Conservation (phyloP, 768 basidiomycete genomes). For the Collybia nuda region DNA sequence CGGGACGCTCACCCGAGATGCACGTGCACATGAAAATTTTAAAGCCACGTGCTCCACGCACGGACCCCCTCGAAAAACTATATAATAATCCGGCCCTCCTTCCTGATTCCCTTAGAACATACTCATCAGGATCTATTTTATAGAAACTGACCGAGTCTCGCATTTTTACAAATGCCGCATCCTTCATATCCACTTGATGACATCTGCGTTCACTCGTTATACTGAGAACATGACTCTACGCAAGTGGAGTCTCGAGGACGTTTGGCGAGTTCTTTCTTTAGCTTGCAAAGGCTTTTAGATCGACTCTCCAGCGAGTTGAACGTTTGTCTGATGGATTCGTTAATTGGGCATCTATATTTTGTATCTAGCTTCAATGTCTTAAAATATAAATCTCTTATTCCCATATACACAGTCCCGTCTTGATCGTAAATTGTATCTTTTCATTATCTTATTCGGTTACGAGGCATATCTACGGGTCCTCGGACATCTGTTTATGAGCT, state of each 20-base stretch:
- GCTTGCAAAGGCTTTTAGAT: constrained; percentile 8
- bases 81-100: constrained; percentile 8
- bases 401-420: too few species aligned
- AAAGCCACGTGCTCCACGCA: constrained; percentile 7
- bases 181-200: constrained; percentile 27
- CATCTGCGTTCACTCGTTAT: constrained; percentile 21
- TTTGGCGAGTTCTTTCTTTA: constrained; percentile 14
- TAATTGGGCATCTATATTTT: too few species aligned
- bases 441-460: too few species aligned
- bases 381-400: too few species aligned
- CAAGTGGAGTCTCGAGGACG: constrained; percentile 21
- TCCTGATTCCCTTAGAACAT: constrained; percentile 21
- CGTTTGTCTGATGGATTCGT: constrained; percentile 22
- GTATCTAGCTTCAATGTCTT: too few species aligned
- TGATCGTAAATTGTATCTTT: too few species aligned
- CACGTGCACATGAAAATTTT: too few species aligned
- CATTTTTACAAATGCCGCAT: constrained; percentile 28
- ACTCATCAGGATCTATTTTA: constrained; percentile 29
- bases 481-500: too few species aligned
- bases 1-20: too few species aligned
- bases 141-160: constrained; percentile 29
- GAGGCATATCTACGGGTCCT: too few species aligned
- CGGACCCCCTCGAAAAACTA: constrained; percentile 14
- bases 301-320: constrained; percentile 16
- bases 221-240: constrained; percentile 23